Percentiles rank a stretch among this genome's conserved stretches.
These are phyloP conservation scores for Funneliformis geosporum DNA, from an alignment of 192 early-diverging fungal genomes.

Conservation along the genomic window DNA sequence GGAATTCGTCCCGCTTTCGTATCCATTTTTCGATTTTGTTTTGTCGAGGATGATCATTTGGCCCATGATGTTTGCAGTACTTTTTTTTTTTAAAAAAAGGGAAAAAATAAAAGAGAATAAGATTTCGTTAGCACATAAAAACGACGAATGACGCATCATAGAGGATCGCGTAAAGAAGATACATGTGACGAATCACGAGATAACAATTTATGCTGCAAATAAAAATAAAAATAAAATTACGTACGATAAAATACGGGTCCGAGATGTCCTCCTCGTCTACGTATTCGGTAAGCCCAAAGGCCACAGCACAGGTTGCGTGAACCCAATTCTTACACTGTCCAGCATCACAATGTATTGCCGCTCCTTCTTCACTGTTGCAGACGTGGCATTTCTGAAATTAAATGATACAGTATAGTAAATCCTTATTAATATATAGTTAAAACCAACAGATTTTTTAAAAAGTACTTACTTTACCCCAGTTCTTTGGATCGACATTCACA, in stretches of 20 bases:
- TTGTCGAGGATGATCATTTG: neutral
- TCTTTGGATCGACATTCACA: constrained; percentile 46
- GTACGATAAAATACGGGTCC: constrained; percentile 50
- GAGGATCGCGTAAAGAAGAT: too few relatives aligned
- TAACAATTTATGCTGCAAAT: neutral
- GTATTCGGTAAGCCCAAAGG: constrained; percentile 45
- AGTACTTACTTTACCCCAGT: constrained; percentile 48
- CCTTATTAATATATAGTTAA: too few relatives aligned
- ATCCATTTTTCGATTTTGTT: neutral
- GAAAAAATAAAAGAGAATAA: neutral
- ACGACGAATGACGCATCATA: too few relatives aligned
- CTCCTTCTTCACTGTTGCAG: constrained; percentile 46
- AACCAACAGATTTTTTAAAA: neutral
- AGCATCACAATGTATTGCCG: constrained; percentile 52
- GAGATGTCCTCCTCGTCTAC: constrained; percentile 50
- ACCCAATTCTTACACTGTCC: constrained; percentile 50
- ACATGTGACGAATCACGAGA: too few relatives aligned
- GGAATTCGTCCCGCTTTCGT: constrained; percentile 43
- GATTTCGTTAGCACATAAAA: neutral
- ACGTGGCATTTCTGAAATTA: constrained; percentile 45
- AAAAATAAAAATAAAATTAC: neutral
- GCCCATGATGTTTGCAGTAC: neutral
- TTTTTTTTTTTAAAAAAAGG: neutral
- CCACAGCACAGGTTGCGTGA: constrained; percentile 52
- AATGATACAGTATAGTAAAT: neutral